phyloP scores from a whole-genome alignment of 2,329 filamentous ascomycete species.

The Dryadomyces quercus-mongolicae region DNA sequence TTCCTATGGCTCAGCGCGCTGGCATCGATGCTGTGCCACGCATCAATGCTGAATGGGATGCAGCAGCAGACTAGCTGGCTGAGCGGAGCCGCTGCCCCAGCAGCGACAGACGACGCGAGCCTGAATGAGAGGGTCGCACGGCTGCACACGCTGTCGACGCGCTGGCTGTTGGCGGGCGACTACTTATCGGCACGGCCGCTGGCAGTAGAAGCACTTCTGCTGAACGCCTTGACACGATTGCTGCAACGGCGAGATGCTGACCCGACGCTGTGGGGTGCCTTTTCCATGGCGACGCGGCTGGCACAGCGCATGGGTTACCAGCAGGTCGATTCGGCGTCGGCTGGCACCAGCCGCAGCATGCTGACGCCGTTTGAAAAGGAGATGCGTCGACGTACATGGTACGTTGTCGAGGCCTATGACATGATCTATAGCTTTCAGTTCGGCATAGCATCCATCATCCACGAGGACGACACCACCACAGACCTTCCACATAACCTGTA shows the following conservation, averaged over 20 bases:
- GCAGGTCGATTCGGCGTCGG: constrained; percentile 18
- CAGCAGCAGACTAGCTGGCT: constrained; percentile 10
- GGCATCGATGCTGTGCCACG: constrained; percentile 32
- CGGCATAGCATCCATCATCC: constrained; percentile 27
- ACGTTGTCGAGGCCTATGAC: constrained; percentile 34
- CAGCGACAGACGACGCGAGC: constrained; percentile 5
- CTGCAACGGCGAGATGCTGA: constrained; percentile 28
- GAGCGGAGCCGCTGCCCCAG: constrained; percentile 6
- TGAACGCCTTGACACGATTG: constrained; percentile 30
- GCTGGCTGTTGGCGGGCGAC: constrained; percentile 34
- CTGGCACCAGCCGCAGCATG: not conserved
- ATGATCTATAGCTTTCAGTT: constrained; percentile 37
- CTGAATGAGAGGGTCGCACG: constrained; percentile 1
- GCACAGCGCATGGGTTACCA: constrained; percentile 41
- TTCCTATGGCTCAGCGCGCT: constrained; percentile 39
- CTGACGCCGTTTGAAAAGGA: constrained; percentile 37
- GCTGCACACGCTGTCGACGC: constrained; percentile 22
- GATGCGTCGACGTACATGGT: constrained; percentile 38
- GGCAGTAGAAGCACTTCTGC: constrained; percentile 36
- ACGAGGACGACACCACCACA: constrained; percentile 51
- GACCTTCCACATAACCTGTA: constrained; percentile 47
- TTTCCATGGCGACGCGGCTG: constrained; percentile 32
- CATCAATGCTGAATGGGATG: constrained; percentile 15
- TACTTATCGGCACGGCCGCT: constrained; percentile 32
- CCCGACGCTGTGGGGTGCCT: constrained; percentile 33